Evolutionary conservation across 2,329 filamentous ascomycete genomes (phyloP).

Genomic region (Aspergillus luchuensis): DNA sequence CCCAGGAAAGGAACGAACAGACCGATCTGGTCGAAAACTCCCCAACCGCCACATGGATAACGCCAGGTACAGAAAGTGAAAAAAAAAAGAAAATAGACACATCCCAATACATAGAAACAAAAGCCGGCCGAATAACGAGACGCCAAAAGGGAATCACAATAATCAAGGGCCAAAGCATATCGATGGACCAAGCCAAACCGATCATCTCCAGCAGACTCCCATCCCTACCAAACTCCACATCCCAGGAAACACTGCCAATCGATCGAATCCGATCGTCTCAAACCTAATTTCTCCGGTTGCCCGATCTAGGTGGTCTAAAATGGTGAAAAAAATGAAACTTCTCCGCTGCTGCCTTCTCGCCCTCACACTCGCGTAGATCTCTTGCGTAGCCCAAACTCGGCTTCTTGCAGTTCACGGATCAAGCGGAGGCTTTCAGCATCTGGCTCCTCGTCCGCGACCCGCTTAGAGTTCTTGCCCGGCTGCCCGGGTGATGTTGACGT

Average conservation of each 20-base stretch:
- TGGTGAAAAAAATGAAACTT: constrained; percentile 6
- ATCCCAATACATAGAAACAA: not conserved
- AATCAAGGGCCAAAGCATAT: constrained; percentile 3
- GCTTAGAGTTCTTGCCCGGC: constrained; percentile 30
- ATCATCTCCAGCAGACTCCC: constrained; percentile 19
- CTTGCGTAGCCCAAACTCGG: constrained; percentile 48
- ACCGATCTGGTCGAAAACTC: not conserved
- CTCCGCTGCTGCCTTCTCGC: not conserved
- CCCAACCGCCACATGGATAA: not conserved
- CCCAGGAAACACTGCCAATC: constrained; percentile 15
- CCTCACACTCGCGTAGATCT: constrained; percentile 27
- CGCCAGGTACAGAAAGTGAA: not conserved
- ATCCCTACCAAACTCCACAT: constrained; percentile 21
- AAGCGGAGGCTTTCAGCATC: constrained; percentile 48
- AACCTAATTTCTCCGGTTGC: constrained; percentile 13
- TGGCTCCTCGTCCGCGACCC: constrained; percentile 33
- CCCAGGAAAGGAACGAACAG: not conserved
- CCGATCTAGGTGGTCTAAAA: constrained; percentile 18
- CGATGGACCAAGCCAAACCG: constrained; percentile 11
- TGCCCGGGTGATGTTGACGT: constrained; percentile 33
- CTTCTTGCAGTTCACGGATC: constrained; percentile 49
- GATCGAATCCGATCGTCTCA: constrained; percentile 7
- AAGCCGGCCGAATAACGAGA: constrained; percentile 1
- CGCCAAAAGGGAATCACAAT: constrained; percentile 4
- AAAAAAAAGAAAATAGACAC: constrained; percentile 1